A percentile compares a stretch with the other conserved stretches of the same genome.
Evolutionary conservation across 169 alveolate species (phyloP).

Genomic region (Eimeria acervulina): DNA sequence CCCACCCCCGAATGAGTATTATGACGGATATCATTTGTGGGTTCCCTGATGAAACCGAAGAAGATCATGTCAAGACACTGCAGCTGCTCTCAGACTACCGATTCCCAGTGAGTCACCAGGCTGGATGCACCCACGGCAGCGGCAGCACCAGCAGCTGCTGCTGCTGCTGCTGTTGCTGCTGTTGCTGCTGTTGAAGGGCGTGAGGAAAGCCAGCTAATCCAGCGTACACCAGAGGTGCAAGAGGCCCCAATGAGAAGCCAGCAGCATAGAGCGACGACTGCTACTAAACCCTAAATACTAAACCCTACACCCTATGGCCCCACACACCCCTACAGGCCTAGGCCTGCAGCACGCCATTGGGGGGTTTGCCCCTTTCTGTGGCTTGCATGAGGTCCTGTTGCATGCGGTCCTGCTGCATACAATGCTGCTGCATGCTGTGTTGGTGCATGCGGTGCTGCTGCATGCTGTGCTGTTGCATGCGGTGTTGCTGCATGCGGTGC

Average conservation of each 20-base stretch:
- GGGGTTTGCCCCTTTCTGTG: background rate
- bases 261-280: no score
- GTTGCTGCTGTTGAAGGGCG: no score
- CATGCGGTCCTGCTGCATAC: background rate
- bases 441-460: background rate
- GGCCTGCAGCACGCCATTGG: no score
- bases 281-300: no score
- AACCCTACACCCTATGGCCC: background rate
- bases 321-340: background rate
- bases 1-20: slow-evolving; percentile 95
- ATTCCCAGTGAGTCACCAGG: slow-evolving; percentile 93
- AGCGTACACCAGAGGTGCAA: no score
- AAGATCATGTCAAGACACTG: slow-evolving; percentile 95
- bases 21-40: slow-evolving; percentile 99
- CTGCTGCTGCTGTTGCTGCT: no score
- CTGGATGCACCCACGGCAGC: background rate
- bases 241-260: no score
- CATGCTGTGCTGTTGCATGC: background rate
- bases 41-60: slow-evolving; percentile 98
- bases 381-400: background rate
- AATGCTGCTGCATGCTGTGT: background rate
- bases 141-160: background rate
- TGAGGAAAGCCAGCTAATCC: no score
- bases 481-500: background rate
- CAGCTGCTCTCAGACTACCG: slow-evolving; percentile 93